phyloP scores from a whole-genome alignment of 1,284 basidiomycete genomes.

The Moesziomyces sp. region DNA sequence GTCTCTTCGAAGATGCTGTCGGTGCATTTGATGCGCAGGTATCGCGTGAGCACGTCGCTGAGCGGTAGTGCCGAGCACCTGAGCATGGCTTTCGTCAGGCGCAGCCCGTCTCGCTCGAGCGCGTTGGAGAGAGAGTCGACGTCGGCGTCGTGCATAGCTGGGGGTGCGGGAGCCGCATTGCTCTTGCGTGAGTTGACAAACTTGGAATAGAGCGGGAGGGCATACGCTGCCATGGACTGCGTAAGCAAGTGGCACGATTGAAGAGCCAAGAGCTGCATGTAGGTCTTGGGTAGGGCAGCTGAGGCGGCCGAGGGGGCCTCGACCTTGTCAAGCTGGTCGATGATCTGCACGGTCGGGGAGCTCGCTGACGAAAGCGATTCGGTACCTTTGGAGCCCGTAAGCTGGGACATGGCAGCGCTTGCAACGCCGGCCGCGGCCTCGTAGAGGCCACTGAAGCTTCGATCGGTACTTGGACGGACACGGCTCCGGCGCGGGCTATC shows the following conservation, averaged over 20 bases:
- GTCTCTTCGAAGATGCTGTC: constrained; percentile 88
- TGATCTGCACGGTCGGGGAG: constrained; percentile 58
- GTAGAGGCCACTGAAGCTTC: constrained; percentile 56
- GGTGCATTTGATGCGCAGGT: constrained; percentile 86
- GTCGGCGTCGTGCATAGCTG: constrained; percentile 70
- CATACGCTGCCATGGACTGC: constrained; percentile 83
- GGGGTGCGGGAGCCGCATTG: constrained; percentile 69
- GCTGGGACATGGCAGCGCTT: constrained; percentile 49
- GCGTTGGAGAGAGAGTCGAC: constrained; percentile 19
- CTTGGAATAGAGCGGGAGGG: constrained; percentile 76
- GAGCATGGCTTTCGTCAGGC: constrained; percentile 79
- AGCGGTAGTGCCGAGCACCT: constrained; percentile 88
- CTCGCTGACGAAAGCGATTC: constrained; percentile 47
- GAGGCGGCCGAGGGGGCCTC: constrained; percentile 92
- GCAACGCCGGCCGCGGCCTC: constrained; percentile 61
- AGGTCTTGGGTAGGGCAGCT: constrained; percentile 71
- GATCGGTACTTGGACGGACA: constrained; percentile 37
- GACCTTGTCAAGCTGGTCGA: constrained; percentile 72
- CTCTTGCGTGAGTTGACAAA: constrained; percentile 69
- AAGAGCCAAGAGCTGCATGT: constrained; percentile 88
- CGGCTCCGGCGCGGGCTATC: constrained; percentile 31
- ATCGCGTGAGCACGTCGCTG: constrained; percentile 86
- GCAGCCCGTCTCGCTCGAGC: constrained; percentile 70
- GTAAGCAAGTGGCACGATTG: constrained; percentile 88
- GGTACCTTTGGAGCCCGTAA: constrained; percentile 30